These are phyloP conservation scores for Xerophyta viscosa DNA, from an alignment of 106 monocot genomes.

Conservation along the genomic window DNA sequence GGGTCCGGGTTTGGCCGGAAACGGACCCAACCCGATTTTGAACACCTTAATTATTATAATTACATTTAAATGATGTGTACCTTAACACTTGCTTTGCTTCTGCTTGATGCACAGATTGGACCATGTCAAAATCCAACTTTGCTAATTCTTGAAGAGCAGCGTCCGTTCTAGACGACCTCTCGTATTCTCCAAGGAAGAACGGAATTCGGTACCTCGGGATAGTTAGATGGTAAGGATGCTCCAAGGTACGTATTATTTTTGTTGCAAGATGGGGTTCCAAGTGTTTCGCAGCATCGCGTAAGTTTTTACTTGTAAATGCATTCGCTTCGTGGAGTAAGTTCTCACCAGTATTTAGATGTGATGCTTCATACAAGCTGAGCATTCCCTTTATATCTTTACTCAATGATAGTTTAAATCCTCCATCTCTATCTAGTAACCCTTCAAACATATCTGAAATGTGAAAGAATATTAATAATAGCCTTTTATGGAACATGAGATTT, in stretches of 20 bases:
- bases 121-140: constrained; percentile 21
- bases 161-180: background rate
- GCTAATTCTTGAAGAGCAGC: constrained; percentile 21
- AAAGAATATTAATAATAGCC: background rate
- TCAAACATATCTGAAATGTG: constrained; percentile 19
- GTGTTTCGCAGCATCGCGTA: constrained; percentile 1
- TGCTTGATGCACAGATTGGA: constrained; percentile 21
- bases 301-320: constrained; percentile 20
- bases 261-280: constrained; percentile 7
- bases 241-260: constrained; percentile 16
- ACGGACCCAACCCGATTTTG: too few species aligned
- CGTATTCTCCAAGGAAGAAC: constrained; percentile 4
- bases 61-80: too few species aligned
- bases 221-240: constrained; percentile 26
- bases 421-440: constrained; percentile 17
- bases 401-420: constrained; percentile 13
- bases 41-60: too few species aligned
- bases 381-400: constrained; percentile 25
- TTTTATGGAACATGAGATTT: too few species aligned
- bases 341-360: constrained; percentile 30
- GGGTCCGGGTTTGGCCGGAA: too few species aligned
- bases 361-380: constrained; percentile 42
- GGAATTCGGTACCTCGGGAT: constrained; percentile 16
- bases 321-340: constrained; percentile 25
- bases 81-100: constrained; percentile 24